A percentile compares a stretch with the other conserved stretches of the same genome.
These are phyloP conservation scores for Eragrostis tef DNA, from an alignment of 202 grass and related monocot genomes.

Conservation along the genomic window DNA sequence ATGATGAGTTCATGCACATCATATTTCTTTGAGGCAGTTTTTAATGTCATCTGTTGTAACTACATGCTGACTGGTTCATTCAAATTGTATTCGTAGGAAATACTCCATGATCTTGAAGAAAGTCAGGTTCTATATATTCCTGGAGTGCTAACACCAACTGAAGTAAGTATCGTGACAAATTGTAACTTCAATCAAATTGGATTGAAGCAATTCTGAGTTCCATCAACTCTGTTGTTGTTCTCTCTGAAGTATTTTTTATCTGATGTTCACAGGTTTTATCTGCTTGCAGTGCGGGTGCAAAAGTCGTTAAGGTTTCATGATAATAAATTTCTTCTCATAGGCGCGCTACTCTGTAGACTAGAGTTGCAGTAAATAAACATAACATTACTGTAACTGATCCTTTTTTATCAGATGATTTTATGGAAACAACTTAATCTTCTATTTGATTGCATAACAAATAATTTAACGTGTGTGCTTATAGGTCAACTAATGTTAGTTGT, in stretches of 20 bases:
- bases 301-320: conserved; percentile 71
- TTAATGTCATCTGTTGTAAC: not conserved
- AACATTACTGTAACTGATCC: not conserved
- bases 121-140: conserved; percentile 83
- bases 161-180: conserved; percentile 60
- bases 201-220: conserved; percentile 30
- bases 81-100: conserved; percentile 59
- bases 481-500: conserved; percentile 7
- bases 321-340: conserved; percentile 26
- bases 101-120: conserved; percentile 61
- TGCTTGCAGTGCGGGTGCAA: conserved; percentile 70
- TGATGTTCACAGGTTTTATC: conserved; percentile 63
- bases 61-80: conserved; percentile 25
- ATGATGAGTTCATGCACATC: conserved; percentile 31
- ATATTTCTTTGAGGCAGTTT: not conserved
- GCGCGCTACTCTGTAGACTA: not conserved
- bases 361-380: conserved; percentile 1
- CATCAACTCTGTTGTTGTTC: not conserved
- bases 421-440: not conserved
- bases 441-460: not conserved
- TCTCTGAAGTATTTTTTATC: conserved; percentile 32
- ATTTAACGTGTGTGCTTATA: conserved; percentile 10
- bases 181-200: not conserved
- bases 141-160: conserved; percentile 87
- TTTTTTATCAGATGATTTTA: not conserved